These are phyloP conservation scores for Penstemon barbatus DNA, from an alignment of 257 asterid genomes.

Conservation along the genomic window DNA sequence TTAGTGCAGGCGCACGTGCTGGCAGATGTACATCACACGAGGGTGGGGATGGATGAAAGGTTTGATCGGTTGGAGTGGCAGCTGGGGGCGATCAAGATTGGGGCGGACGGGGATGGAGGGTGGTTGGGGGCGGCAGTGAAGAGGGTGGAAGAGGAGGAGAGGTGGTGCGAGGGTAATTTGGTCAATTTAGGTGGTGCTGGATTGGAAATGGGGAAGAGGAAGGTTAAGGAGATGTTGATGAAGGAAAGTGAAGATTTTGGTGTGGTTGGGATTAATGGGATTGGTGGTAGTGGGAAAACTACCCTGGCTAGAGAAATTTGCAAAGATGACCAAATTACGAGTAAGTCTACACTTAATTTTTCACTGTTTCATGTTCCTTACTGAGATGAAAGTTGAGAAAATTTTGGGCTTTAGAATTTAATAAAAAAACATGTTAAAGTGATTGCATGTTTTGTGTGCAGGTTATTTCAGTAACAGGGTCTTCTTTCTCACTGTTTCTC, in stretches of 20 bases:
- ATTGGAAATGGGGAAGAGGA: slow-evolving; percentile 73
- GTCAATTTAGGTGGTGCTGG: slow-evolving; percentile 65
- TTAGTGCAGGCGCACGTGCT: slow-evolving; percentile 71
- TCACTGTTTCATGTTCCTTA: too few species aligned
- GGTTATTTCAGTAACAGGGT: slow-evolving; percentile 65
- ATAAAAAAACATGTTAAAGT: not conserved
- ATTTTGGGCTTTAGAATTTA: too few species aligned
- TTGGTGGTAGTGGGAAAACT: slow-evolving; percentile 91
- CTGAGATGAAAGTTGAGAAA: too few species aligned
- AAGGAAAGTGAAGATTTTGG: slow-evolving; percentile 25
- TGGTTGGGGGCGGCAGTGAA: slow-evolving; percentile 74
- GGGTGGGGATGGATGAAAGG: slow-evolving; percentile 65
- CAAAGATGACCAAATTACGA: slow-evolving; percentile 60
- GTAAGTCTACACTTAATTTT: slow-evolving; percentile 37
- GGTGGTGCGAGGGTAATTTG: slow-evolving; percentile 60
- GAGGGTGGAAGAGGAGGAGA: slow-evolving; percentile 71
- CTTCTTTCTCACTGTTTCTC: slow-evolving; percentile 78
- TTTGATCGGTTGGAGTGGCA: slow-evolving; percentile 77
- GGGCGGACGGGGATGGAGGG: slow-evolving; percentile 63
- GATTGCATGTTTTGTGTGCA: slow-evolving; percentile 32
- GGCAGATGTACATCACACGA: slow-evolving; percentile 85
- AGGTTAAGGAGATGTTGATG: slow-evolving; percentile 69
- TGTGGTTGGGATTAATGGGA: slow-evolving; percentile 75
- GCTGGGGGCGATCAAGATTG: slow-evolving; percentile 72
- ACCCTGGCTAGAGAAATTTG: slow-evolving; percentile 89